Conservation (phyloP, 2,329 filamentous ascomycete genomes). For the Colletotrichum sp. region DNA sequence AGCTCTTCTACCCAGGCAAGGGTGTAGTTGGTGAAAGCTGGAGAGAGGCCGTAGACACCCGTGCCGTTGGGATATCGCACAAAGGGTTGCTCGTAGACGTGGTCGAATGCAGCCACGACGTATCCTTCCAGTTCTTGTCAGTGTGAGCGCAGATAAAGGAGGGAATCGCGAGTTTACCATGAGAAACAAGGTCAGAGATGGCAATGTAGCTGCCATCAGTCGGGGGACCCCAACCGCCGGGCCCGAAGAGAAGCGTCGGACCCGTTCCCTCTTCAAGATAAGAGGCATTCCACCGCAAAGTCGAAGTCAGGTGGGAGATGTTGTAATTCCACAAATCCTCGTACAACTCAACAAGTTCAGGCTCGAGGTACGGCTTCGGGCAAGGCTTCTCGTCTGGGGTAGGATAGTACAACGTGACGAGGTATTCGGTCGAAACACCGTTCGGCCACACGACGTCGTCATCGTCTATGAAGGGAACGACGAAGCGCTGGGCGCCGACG, state of each 20-base stretch:
- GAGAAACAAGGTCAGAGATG: constrained; percentile 15
- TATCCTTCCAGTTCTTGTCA: constrained; percentile 27
- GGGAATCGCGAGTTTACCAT: neutral
- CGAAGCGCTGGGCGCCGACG: constrained; percentile 15
- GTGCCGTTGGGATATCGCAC: constrained; percentile 32
- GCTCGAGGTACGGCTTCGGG: constrained; percentile 10
- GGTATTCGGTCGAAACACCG: constrained; percentile 12
- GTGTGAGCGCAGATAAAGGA: rapidly evolving
- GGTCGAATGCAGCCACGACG: constrained; percentile 29
- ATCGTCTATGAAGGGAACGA: neutral
- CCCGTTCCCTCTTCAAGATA: neutral
- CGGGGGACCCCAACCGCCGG: constrained; percentile 15
- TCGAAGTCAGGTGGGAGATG: constrained; percentile 14
- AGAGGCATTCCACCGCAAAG: constrained; percentile 7
- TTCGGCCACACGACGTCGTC: constrained; percentile 4
- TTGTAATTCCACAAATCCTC: neutral
- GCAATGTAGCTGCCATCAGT: constrained; percentile 10
- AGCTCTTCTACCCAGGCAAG: neutral
- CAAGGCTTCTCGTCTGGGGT: neutral
- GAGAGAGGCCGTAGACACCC: constrained; percentile 24
- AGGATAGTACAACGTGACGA: constrained; percentile 22
- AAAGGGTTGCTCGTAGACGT: constrained; percentile 32
- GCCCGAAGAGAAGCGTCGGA: constrained; percentile 15
- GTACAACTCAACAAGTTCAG: constrained; percentile 12
- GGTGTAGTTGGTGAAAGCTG: constrained; percentile 1